Conservation (phyloP, 352 stramenopile genomes). For the Globisporangium nodosum region DNA sequence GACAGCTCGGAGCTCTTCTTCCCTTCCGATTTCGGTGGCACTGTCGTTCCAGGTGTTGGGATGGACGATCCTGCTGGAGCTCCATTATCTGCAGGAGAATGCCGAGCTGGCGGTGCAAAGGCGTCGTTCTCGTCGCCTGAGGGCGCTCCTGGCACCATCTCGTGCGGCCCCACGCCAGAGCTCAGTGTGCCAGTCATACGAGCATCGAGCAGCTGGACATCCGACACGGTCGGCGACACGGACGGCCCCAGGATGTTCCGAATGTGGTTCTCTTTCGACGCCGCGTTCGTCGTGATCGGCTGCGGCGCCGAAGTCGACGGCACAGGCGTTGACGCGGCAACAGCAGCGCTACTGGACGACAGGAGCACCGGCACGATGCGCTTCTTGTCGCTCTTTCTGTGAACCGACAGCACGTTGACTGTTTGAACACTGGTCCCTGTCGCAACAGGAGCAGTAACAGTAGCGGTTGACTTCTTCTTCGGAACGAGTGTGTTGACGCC, state of each 20-base stretch:
- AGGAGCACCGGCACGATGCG: slow-evolving; percentile 53
- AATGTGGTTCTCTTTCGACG: slow-evolving; percentile 75
- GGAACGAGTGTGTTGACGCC: slow-evolving; percentile 48
- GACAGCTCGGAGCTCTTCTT: slow-evolving; percentile 35
- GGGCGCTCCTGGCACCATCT: slow-evolving; percentile 4
- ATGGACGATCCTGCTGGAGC: neutral
- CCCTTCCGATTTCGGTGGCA: slow-evolving; percentile 13
- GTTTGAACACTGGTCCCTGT: neutral
- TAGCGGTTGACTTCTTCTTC: slow-evolving; percentile 48
- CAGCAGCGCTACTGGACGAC: slow-evolving; percentile 15
- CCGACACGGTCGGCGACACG: slow-evolving; percentile 40
- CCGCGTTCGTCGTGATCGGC: slow-evolving; percentile 26
- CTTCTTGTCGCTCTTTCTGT: slow-evolving; percentile 60
- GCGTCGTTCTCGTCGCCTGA: neutral
- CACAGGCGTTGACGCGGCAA: neutral
- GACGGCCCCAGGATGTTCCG: slow-evolving; percentile 68
- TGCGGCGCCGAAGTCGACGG: neutral
- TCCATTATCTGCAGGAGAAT: neutral
- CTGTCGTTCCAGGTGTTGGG: slow-evolving; percentile 7
- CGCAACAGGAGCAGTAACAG: neutral
- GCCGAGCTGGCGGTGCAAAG: neutral
- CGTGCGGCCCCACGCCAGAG: slow-evolving; percentile 7
- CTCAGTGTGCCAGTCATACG: slow-evolving; percentile 38
- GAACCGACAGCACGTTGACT: slow-evolving; percentile 30
- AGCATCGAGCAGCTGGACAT: slow-evolving; percentile 48